A percentile compares a stretch with the other conserved stretches of the same genome.
Evolutionary conservation across 495 filamentous ascomycete genomes (phyloP).

Genomic region (Talaromyces adpressus): DNA sequence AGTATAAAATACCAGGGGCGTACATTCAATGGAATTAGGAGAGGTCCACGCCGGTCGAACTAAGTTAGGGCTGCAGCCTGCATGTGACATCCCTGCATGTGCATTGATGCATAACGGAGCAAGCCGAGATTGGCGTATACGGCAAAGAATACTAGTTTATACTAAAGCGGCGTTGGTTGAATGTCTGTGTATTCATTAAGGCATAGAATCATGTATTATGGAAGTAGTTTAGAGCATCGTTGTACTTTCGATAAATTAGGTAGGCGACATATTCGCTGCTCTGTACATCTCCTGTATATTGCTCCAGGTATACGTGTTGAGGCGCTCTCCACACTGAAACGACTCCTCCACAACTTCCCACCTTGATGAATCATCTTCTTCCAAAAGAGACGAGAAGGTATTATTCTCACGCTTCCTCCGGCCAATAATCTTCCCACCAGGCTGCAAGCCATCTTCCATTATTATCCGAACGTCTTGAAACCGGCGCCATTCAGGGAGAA

Average conservation of each 20-base stretch:
- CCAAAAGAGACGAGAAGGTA: background rate
- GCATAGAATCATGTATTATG: background rate
- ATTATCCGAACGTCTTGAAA: background rate
- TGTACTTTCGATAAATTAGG: background rate
- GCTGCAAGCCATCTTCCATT: background rate
- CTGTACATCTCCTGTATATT: background rate
- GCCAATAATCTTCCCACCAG: background rate
- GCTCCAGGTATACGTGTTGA: background rate
- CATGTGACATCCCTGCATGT: background rate
- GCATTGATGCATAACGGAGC: background rate
- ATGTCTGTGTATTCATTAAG: background rate
- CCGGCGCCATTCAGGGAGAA: background rate
- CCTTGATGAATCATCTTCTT: background rate
- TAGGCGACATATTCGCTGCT: background rate
- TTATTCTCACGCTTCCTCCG: background rate
- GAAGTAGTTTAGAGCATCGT: background rate
- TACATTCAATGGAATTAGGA: background rate
- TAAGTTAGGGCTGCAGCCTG: background rate
- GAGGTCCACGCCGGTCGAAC: background rate
- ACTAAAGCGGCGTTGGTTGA: background rate
- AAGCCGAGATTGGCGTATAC: background rate
- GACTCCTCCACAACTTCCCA: slow-evolving; percentile 2
- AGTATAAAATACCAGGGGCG: background rate
- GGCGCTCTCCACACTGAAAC: background rate
- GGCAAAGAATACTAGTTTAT: background rate